Conservation (phyloP, 805 yeast genomes). For the Suhomyces canberraensis region DNA sequence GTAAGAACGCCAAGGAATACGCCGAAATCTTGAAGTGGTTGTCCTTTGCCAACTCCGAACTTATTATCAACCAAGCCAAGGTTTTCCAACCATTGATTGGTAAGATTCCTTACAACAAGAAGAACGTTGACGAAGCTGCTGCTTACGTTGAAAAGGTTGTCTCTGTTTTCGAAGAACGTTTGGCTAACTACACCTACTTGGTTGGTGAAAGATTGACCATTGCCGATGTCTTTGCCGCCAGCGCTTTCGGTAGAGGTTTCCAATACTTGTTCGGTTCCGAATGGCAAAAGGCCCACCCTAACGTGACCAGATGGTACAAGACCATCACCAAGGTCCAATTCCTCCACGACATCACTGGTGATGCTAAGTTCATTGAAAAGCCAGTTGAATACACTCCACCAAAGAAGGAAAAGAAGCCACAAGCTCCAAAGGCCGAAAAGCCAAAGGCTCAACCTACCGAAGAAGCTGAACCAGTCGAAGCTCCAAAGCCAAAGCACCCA, state of each 20-base stretch:
- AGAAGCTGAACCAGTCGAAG: slow-evolving; percentile 45
- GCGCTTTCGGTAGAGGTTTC: slow-evolving; percentile 51
- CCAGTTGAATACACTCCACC: slow-evolving; percentile 64
- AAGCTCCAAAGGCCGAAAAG: slow-evolving; percentile 36
- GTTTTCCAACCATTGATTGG: slow-evolving; percentile 66
- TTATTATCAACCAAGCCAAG: slow-evolving; percentile 39
- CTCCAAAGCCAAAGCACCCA: slow-evolving; percentile 88
- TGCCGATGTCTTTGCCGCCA: slow-evolving; percentile 42
- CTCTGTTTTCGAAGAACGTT: slow-evolving; percentile 30
- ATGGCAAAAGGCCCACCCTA: slow-evolving; percentile 64
- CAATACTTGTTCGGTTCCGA: slow-evolving; percentile 56
- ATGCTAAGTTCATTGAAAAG: slow-evolving; percentile 58
- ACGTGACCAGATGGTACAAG: slow-evolving; percentile 67
- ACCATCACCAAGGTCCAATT: slow-evolving; percentile 48
- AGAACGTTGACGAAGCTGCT: slow-evolving; percentile 47
- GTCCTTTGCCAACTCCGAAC: slow-evolving; percentile 71
- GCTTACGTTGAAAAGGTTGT: slow-evolving; percentile 25
- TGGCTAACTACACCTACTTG: slow-evolving; percentile 42
- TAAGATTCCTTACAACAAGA: slow-evolving; percentile 72
- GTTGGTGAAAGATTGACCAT: slow-evolving; percentile 46
- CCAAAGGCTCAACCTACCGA: slow-evolving; percentile 33
- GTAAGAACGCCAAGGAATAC: slow-evolving; percentile 61
- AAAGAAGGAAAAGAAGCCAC: slow-evolving; percentile 67
- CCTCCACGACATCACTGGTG: slow-evolving; percentile 32
- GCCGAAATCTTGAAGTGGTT: slow-evolving; percentile 73